phyloP scores from a whole-genome alignment of 129 eudicot genomes.

The Tanacetum coccineum region DNA sequence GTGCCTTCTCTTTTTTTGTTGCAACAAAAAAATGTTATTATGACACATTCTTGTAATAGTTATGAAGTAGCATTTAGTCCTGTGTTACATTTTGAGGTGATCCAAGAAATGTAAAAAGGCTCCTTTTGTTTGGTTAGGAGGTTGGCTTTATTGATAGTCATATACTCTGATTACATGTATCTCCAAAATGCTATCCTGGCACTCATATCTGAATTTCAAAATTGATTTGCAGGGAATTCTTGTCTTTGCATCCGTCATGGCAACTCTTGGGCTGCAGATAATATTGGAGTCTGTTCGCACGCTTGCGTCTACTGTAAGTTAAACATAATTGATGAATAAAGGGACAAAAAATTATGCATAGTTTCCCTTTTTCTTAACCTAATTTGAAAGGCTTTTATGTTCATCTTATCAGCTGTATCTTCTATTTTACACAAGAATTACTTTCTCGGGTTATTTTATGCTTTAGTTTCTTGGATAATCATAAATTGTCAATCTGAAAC shows the following conservation, averaged over 20 bases:
- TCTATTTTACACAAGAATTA: background rate
- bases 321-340: background rate
- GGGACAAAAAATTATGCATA: background rate
- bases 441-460: background rate
- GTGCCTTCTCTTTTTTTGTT: background rate
- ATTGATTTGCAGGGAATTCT: constrained; percentile 66
- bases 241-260: constrained; percentile 93
- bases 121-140: constrained; percentile 1
- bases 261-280: constrained; percentile 83
- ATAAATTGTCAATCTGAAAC: background rate
- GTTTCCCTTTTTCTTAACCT: background rate
- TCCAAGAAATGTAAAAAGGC: background rate
- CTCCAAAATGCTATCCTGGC: constrained; percentile 7
- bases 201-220: constrained; percentile 11
- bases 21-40: background rate
- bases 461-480: background rate
- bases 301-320: constrained; percentile 52
- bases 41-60: background rate
- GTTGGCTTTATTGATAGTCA: background rate
- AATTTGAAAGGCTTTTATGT: background rate
- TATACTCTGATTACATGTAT: background rate
- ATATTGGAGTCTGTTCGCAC: constrained; percentile 73
- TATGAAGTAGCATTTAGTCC: constrained; percentile 2
- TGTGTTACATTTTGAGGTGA: background rate
- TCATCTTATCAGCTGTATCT: background rate